Conservation (phyloP, 768 basidiomycete genomes). For the Pleurotus salmoneostramineus region DNA sequence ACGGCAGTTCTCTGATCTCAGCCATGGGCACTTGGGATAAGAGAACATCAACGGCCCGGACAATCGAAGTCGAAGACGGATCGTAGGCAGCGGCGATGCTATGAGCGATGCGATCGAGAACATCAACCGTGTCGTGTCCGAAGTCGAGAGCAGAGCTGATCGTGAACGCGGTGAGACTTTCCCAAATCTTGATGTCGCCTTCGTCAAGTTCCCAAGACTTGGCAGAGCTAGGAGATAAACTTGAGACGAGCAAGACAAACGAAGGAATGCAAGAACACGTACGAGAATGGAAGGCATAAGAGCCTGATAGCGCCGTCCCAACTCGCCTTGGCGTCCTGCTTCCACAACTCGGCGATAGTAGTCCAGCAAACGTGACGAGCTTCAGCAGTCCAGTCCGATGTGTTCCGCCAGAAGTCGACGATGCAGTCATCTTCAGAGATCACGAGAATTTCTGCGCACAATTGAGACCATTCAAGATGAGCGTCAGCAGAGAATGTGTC, state of each 20-base stretch:
- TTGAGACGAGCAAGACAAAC: constrained; percentile 5
- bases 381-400: constrained; percentile 32
- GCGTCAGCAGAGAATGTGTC: constrained; percentile 41
- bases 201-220: constrained; percentile 48
- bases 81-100: constrained; percentile 36
- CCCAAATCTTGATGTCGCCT: constrained; percentile 59
- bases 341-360: constrained; percentile 54
- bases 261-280: constrained; percentile 21
- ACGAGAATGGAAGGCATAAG: constrained; percentile 63
- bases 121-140: constrained; percentile 45
- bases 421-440: constrained; percentile 44
- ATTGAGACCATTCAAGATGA: constrained; percentile 51
- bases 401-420: constrained; percentile 47
- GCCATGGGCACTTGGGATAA: constrained; percentile 48
- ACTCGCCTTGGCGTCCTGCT: constrained; percentile 30
- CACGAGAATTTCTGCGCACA: constrained; percentile 53
- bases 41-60: constrained; percentile 60
- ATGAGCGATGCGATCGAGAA: constrained; percentile 56
- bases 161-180: constrained; percentile 46
- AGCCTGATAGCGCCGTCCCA: constrained; percentile 57
- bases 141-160: constrained; percentile 57
- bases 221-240: constrained; percentile 24
- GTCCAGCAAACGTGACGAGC: constrained; percentile 37
- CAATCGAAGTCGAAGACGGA: constrained; percentile 35
- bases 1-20: constrained; percentile 51